phyloP scores from a whole-genome alignment of 768 basidiomycete genomes.

The Lepiota brunneoincarnata region DNA sequence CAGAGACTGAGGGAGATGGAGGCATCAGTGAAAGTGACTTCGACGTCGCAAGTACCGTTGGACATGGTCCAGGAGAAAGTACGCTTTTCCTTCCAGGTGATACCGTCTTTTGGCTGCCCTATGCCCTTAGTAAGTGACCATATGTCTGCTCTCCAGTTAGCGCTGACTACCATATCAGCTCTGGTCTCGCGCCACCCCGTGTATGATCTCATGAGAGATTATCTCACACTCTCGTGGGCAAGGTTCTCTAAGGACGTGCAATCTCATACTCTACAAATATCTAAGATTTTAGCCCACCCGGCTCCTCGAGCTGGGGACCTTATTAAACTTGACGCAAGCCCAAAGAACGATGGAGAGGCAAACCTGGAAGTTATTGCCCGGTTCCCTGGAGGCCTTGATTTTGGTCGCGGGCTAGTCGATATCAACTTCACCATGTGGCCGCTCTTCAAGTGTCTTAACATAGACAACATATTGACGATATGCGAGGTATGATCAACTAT shows the following conservation, averaged over 20 bases:
- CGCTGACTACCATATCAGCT: constrained; percentile 37
- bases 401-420: constrained; percentile 86
- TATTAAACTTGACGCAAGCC: constrained; percentile 81
- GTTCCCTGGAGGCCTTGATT: constrained; percentile 92
- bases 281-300: constrained; percentile 83
- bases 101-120: constrained; percentile 94
- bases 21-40: constrained; percentile 86
- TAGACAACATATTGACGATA: constrained; percentile 91
- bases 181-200: constrained; percentile 91
- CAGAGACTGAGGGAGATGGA: constrained; percentile 71
- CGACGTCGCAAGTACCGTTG: constrained; percentile 76
- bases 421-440: constrained; percentile 99
- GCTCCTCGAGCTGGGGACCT: constrained; percentile 86
- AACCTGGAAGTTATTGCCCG: constrained; percentile 82
- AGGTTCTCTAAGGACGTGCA: constrained; percentile 93
- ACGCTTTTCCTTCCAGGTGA: constrained; percentile 87
- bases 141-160: constrained; percentile 13
- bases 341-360: constrained; percentile 51
- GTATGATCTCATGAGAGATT: constrained; percentile 94
- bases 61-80: constrained; percentile 83
- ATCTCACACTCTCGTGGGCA: constrained; percentile 93
- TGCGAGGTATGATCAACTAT: constrained; percentile 61
- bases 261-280: constrained; percentile 87
- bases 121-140: constrained; percentile 71
- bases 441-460: constrained; percentile 86